Conservation (phyloP, 306 rosid species). For the Purshia tridentata region DNA sequence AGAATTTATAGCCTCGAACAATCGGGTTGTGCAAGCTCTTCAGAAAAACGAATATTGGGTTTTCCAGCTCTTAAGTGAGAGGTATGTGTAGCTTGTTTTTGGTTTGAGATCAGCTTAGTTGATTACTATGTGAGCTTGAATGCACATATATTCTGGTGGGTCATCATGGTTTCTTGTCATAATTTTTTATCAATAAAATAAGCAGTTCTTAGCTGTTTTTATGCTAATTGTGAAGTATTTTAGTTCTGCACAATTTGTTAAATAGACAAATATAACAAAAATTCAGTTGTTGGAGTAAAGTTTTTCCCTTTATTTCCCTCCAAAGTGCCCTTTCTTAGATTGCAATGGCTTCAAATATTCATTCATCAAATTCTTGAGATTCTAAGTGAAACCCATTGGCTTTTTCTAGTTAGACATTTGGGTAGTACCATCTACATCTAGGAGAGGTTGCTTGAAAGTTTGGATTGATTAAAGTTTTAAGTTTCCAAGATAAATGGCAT, state of each 20-base stretch:
- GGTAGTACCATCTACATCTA: too few relatives aligned
- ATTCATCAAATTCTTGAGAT: not conserved
- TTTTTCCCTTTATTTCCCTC: not conserved
- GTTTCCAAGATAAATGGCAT: conserved; percentile 47
- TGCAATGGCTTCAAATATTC: not conserved
- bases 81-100: not conserved
- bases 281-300: not conserved
- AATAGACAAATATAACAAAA: not conserved
- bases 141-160: not conserved
- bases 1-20: not conserved
- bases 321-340: not conserved
- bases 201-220: not conserved
- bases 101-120: not conserved
- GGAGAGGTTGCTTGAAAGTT: not conserved
- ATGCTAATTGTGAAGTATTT: not conserved
- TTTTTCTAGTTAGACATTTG: not conserved
- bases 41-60: not conserved
- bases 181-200: not conserved
- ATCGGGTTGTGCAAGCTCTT: not conserved
- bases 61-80: not conserved
- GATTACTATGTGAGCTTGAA: not conserved
- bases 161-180: not conserved
- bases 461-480: not conserved
- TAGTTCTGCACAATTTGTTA: too few relatives aligned
- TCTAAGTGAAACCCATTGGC: not conserved